A percentile compares a stretch with the other conserved stretches of the same genome.
phyloP scores from a whole-genome alignment of 2,329 filamentous ascomycete genomes.

The Lachnellula willkommii region DNA sequence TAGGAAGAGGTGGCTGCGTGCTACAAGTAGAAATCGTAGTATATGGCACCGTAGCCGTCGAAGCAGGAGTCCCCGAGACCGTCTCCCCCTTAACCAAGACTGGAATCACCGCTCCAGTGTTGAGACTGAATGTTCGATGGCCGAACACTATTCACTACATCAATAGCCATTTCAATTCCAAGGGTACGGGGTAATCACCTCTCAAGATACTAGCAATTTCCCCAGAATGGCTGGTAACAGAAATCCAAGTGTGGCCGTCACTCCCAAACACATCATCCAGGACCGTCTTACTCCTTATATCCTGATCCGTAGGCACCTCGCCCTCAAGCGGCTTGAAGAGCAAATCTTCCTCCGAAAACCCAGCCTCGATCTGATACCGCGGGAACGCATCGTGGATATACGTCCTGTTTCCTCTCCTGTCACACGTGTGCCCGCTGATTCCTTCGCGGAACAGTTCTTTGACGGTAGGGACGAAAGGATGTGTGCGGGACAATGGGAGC shows the following conservation, averaged over 20 bases:
- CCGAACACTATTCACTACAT: slow-evolving; percentile 40
- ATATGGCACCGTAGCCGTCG: slow-evolving; percentile 17
- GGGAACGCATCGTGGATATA: slow-evolving; percentile 50
- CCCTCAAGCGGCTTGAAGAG: slow-evolving; percentile 40
- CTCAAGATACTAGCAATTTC: slow-evolving; percentile 48
- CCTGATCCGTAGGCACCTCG: slow-evolving; percentile 43
- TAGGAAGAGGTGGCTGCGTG: slow-evolving; percentile 33
- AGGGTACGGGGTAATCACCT: slow-evolving; percentile 13
- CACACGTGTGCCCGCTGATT: slow-evolving; percentile 64
- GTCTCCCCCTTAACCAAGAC: slow-evolving; percentile 58
- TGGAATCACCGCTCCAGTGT: slow-evolving; percentile 62
- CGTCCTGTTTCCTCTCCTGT: slow-evolving; percentile 51
- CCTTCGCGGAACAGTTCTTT: slow-evolving; percentile 63
- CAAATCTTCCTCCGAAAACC: slow-evolving; percentile 53
- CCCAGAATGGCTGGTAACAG: slow-evolving; percentile 56
- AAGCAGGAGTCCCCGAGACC: slow-evolving; percentile 17
- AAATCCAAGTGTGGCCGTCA: slow-evolving; percentile 51
- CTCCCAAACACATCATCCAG: slow-evolving; percentile 53
- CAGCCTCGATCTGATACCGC: slow-evolving; percentile 50
- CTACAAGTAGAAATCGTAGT: slow-evolving; percentile 18
- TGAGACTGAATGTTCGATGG: slow-evolving; percentile 54
- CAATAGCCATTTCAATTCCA: neutral
- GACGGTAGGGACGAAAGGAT: slow-evolving; percentile 52
- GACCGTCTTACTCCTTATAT: slow-evolving; percentile 43
- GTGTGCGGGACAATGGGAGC: slow-evolving; percentile 45